Evolutionary conservation across 176 grass and related monocot species (phyloP).

Genomic region (Oryza meyeriana): DNA sequence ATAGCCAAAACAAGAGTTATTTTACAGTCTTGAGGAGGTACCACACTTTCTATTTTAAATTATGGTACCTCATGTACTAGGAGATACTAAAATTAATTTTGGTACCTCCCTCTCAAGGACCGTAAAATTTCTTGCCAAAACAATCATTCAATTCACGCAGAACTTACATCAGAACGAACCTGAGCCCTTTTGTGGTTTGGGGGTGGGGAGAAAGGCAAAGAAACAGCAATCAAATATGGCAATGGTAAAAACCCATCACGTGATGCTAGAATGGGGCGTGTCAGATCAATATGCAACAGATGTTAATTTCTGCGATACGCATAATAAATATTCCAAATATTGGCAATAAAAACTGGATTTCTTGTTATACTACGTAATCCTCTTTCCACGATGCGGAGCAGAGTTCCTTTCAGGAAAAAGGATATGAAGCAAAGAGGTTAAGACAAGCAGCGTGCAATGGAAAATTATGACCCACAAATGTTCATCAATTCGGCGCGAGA

Average conservation of each 20-base stretch:
- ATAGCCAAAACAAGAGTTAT: neutral
- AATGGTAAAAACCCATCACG: constrained; percentile 23
- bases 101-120: too few species aligned
- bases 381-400: too few species aligned
- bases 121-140: too few species aligned
- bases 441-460: neutral
- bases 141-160: neutral
- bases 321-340: constrained; percentile 22
- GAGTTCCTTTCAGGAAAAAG: too few species aligned
- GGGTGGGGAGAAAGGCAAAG: neutral
- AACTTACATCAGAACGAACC: constrained; percentile 17
- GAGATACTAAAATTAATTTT: too few species aligned
- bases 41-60: too few species aligned
- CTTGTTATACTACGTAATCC: neutral
- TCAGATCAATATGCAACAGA: neutral
- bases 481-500: neutral
- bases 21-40: too few species aligned
- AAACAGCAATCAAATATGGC: constrained; percentile 13
- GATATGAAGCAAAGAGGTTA: too few species aligned
- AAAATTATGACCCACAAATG: neutral
- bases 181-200: constrained; percentile 13
- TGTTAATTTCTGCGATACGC: neutral
- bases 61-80: too few species aligned
- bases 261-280: constrained; percentile 1
- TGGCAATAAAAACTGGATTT: neutral